A percentile compares a stretch with the other conserved stretches of the same genome.
These are phyloP conservation scores for Diaporthe citriasiana DNA, from an alignment of 2,329 filamentous ascomycete species.

Conservation along the genomic window DNA sequence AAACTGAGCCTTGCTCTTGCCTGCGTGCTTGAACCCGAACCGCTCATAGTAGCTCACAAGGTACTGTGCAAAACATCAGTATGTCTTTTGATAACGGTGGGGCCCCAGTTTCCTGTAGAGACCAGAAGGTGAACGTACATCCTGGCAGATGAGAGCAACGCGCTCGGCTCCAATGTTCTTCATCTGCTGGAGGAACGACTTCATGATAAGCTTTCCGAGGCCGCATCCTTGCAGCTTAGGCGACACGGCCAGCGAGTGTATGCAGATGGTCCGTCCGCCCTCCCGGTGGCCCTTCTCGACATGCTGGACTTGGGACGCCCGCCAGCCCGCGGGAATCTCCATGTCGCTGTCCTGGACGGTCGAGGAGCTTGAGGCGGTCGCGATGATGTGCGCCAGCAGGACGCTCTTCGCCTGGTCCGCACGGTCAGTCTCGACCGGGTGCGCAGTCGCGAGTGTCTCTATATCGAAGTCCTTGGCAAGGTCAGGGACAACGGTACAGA, in stretches of 20 bases:
- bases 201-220: slow-evolving; percentile 80
- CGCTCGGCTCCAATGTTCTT: slow-evolving; percentile 78
- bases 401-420: slow-evolving; percentile 68
- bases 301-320: slow-evolving; percentile 59
- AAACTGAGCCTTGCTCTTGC: slow-evolving; percentile 78
- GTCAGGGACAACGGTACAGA: slow-evolving; percentile 72
- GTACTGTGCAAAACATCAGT: slow-evolving; percentile 57
- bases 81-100: neutral
- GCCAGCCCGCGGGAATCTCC: slow-evolving; percentile 79
- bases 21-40: slow-evolving; percentile 79
- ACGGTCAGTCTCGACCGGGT: slow-evolving; percentile 72
- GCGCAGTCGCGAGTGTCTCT: slow-evolving; percentile 67
- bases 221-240: slow-evolving; percentile 82
- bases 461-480: slow-evolving; percentile 63
- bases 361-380: slow-evolving; percentile 75
- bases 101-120: slow-evolving; percentile 24
- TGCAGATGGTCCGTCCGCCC: slow-evolving; percentile 78
- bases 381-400: slow-evolving; percentile 83
- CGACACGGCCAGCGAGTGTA: slow-evolving; percentile 87
- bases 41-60: slow-evolving; percentile 81
- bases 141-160: slow-evolving; percentile 82
- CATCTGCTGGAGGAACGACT: slow-evolving; percentile 83
- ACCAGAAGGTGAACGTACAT: slow-evolving; percentile 60
- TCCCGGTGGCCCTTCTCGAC: slow-evolving; percentile 78
- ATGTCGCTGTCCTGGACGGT: slow-evolving; percentile 83